Base-by-base conservation (phyloP, 306 rosid genomes). In the Trifolium fragiferum region DNA sequence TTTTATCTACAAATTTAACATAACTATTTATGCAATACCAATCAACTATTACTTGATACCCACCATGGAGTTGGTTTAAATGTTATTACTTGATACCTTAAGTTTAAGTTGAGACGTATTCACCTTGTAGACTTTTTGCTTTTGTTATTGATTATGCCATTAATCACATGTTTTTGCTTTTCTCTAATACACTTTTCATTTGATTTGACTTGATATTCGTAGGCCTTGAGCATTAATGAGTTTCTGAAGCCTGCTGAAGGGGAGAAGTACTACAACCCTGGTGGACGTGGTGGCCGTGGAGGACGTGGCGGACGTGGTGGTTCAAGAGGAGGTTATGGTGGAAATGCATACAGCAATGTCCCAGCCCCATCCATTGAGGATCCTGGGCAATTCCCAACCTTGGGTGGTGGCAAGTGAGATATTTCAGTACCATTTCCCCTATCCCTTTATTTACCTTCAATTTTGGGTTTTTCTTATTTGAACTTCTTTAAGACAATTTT, bases 191-290 rank as follows among this genome's bases (percentile, higher is more conserved):
- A 55, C 67, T 30, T 72, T 14, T 50, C 13, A 44, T 68, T 6
- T 61, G 58, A 16, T n/a, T n/a, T 55, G 61, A n/a, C 40, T 73
- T 68, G 21, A 9, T 14, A 10, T 44, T 15, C 46, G 11, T 46
- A 94, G 99, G 84, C 96, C 37, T 86, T 94, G 50, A 86, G 91
- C 81, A 90, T 94, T 40, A 88, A 83, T 14, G 99, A 94, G 82
- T 92, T 94, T 86, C 85, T 94, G 80, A 94, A 92, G 88, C 93
- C 99, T 46, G 92, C 89, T 51, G 97, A 88, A 76, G 96, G 99
- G 15, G 96, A 88, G 37, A 90, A 84, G 84, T 87, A 46, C 81
- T 87, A 86, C 50, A 72, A 54, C 68, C 72, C 93, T 1, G 90
- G 98, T 72, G 98, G 96, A 2, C 89, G 97, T 0, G 91, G 96